These are phyloP conservation scores for Dendrostoma leiphaemia DNA, from an alignment of 2,329 filamentous ascomycete genomes.

Conservation along the genomic window DNA sequence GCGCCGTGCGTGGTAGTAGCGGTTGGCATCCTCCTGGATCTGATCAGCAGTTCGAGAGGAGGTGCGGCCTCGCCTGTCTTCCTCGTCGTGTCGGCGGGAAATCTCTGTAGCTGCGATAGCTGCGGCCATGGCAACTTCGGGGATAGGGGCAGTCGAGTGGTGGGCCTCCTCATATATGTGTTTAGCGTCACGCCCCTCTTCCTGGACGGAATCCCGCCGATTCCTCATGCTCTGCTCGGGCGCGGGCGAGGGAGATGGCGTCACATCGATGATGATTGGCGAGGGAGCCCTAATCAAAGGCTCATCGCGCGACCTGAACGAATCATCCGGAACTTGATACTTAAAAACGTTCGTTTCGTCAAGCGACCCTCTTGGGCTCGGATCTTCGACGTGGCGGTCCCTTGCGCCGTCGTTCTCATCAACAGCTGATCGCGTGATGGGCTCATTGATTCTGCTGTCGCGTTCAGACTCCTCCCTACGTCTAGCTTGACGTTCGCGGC, in stretches of 20 bases:
- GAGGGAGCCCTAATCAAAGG: slow-evolving; percentile 10
- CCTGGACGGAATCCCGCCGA: slow-evolving; percentile 50
- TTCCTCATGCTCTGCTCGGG: slow-evolving; percentile 37
- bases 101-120: slow-evolving; percentile 41
- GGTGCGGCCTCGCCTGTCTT: slow-evolving; percentile 30
- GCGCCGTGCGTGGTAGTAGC: slow-evolving; percentile 56
- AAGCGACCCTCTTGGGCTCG: slow-evolving; percentile 25
- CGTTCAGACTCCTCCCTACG: slow-evolving; percentile 1
- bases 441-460: slow-evolving; percentile 26
- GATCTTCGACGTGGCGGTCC: slow-evolving; percentile 27
- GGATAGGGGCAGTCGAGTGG: slow-evolving; percentile 47
- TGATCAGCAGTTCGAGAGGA: slow-evolving; percentile 32
- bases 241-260: slow-evolving; percentile 13
- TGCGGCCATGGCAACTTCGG: slow-evolving; percentile 44
- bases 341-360: slow-evolving; percentile 55
- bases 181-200: slow-evolving; percentile 43
- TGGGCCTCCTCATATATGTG: slow-evolving; percentile 44
- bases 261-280: slow-evolving; percentile 17
- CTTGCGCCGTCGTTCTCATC: slow-evolving; percentile 20
- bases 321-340: slow-evolving; percentile 53
- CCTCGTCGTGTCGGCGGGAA: slow-evolving; percentile 30
- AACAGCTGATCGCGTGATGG: slow-evolving; percentile 18
- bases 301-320: slow-evolving; percentile 39
- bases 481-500: slow-evolving; percentile 22
- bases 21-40: slow-evolving; percentile 57